Conservation (phyloP, 1,284 basidiomycete species). For the Pascua sp. region DNA sequence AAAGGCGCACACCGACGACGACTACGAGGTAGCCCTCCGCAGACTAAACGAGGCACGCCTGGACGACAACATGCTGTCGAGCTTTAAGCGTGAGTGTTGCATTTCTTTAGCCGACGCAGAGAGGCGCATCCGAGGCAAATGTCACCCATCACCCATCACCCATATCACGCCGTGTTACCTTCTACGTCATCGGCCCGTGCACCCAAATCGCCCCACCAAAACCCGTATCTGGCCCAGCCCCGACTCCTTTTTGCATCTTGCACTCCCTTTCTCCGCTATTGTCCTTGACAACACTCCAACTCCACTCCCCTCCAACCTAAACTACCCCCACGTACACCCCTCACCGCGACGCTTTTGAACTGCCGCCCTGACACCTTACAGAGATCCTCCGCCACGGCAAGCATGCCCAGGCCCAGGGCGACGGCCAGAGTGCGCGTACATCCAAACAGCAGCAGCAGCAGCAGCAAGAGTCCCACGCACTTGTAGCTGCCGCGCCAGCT, state of each 20-base stretch:
- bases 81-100: slow-evolving; percentile 44
- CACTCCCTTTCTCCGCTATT: too few species aligned
- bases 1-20: slow-evolving; percentile 1
- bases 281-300: too few species aligned
- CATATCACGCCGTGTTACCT: neutral
- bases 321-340: neutral
- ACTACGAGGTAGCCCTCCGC: slow-evolving; percentile 27
- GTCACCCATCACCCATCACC: neutral
- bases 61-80: slow-evolving; percentile 42
- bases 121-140: neutral
- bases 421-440: too few species aligned
- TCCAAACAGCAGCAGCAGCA: slow-evolving; percentile 14
- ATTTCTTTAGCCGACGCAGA: neutral
- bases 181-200: neutral
- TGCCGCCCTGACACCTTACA: slow-evolving; percentile 33
- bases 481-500: slow-evolving; percentile 12
- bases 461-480: neutral
- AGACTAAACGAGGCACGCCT: slow-evolving; percentile 30
- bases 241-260: too few species aligned
- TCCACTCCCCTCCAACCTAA: neutral
- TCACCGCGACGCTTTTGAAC: neutral
- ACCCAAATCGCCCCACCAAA: too few species aligned
- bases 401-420: slow-evolving; percentile 54
- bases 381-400: slow-evolving; percentile 70
- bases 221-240: too few species aligned